Conservation (phyloP, 768 basidiomycete genomes). For the Tulasnella sp. region DNA sequence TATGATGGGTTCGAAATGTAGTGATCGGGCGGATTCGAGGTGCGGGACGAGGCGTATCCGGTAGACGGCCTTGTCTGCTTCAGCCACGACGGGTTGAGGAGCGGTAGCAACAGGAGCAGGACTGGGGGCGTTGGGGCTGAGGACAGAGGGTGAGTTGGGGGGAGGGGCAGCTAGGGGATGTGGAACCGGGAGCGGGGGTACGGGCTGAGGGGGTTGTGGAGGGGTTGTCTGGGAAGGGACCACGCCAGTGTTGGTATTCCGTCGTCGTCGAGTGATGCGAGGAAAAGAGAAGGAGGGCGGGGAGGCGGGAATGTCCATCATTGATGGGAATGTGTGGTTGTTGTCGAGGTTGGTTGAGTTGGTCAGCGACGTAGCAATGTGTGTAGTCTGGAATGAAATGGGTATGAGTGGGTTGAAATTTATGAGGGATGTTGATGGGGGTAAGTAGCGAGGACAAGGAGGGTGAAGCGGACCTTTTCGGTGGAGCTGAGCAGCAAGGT, state of each 20-base stretch:
- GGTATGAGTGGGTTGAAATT: no score
- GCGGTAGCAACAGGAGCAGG: not conserved
- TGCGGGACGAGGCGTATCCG: conserved; percentile 93
- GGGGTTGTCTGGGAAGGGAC: conserved; percentile 1
- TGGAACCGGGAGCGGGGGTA: not conserved
- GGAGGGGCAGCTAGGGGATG: not conserved
- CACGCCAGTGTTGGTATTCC: conserved; percentile 8
- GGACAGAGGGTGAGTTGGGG: not conserved
- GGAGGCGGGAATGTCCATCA: conserved; percentile 15
- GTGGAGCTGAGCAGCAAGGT: no score
- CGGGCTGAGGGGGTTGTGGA: not conserved
- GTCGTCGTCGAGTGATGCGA: conserved; percentile 8
- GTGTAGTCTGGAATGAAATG: no score
- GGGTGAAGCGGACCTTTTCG: not conserved
- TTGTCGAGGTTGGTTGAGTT: not conserved
- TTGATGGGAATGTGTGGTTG: not conserved
- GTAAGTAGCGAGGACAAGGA: not conserved
- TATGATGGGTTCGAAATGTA: conserved; percentile 84
- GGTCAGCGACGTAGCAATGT: not conserved
- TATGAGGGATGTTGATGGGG: not conserved
- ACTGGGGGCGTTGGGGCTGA: not conserved
- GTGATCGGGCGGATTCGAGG: conserved; percentile 76
- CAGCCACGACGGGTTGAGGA: not conserved
- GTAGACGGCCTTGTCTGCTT: conserved; percentile 23
- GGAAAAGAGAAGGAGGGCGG: conserved; percentile 11